phyloP scores from a whole-genome alignment of 495 filamentous ascomycete genomes.

The Lophium mytilinum region DNA sequence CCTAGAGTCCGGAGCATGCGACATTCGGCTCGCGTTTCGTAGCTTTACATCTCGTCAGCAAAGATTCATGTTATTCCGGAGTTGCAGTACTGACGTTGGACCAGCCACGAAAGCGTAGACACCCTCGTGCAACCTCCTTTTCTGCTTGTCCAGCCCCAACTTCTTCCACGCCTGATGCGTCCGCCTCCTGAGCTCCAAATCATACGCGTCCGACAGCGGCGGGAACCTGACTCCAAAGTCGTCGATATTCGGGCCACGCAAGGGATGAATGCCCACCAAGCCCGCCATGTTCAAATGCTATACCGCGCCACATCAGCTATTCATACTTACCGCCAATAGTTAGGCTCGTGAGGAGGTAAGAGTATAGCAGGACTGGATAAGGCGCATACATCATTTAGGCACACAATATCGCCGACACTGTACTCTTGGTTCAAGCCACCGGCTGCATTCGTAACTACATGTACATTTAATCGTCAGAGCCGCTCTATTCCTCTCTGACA shows the following conservation, averaged over 20 bases:
- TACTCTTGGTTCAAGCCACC: constrained; percentile 64
- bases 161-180: constrained; percentile 55
- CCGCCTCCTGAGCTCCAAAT: constrained; percentile 54
- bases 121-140: constrained; percentile 57
- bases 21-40: constrained; percentile 72
- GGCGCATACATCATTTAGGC: constrained; percentile 57
- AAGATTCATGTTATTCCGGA: not conserved
- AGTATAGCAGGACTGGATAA: not conserved
- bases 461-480: not conserved
- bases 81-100: constrained; percentile 46
- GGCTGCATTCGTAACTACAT: constrained; percentile 65
- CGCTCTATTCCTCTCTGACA: not conserved
- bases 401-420: constrained; percentile 62
- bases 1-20: constrained; percentile 59
- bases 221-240: constrained; percentile 65
- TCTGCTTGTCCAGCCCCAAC: constrained; percentile 35
- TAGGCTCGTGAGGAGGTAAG: not conserved
- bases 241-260: constrained; percentile 63
- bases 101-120: constrained; percentile 69
- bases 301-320: not conserved
- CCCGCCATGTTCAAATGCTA: constrained; percentile 67
- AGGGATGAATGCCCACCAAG: constrained; percentile 57
- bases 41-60: constrained; percentile 36
- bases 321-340: not conserved
- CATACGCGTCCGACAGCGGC: constrained; percentile 68